These are phyloP conservation scores for Leucoagaricus sp. DNA, from an alignment of 1,284 basidiomycete species.

Conservation along the genomic window DNA sequence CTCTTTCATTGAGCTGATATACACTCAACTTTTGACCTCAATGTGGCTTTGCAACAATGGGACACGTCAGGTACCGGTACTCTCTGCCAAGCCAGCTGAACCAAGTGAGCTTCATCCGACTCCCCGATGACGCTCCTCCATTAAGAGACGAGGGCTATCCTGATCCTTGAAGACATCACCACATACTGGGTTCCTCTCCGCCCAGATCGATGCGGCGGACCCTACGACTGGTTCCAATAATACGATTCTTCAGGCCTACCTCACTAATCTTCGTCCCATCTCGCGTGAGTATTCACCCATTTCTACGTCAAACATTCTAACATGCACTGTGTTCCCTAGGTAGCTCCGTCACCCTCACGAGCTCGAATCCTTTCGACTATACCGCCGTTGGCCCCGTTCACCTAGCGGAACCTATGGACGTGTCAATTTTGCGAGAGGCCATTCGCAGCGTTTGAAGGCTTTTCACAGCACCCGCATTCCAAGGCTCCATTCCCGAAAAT, in stretches of 20 bases:
- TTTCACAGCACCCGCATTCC: constrained; percentile 33
- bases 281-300: background rate
- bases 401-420: constrained; percentile 38
- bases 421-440: constrained; percentile 32
- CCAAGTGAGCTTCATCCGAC: constrained; percentile 16
- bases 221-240: background rate
- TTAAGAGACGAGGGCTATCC: constrained; percentile 18
- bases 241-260: constrained; percentile 2
- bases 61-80: constrained; percentile 17
- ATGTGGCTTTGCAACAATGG: constrained; percentile 17
- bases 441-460: constrained; percentile 33
- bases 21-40: background rate
- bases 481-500: constrained; percentile 29
- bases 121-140: constrained; percentile 17
- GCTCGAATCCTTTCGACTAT: constrained; percentile 35
- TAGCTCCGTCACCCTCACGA: constrained; percentile 34
- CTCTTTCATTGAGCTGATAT: background rate
- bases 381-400: constrained; percentile 39
- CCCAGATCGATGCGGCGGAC: constrained; percentile 1
- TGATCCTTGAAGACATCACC: constrained; percentile 19
- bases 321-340: constrained; percentile 23
- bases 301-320: background rate
- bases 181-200: constrained; percentile 19
- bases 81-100: constrained; percentile 8
- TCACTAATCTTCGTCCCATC: constrained; percentile 3